Evolutionary conservation across 2,329 filamentous ascomycete genomes (phyloP).

Genomic region (Pseudophaeomoniella oleicola): DNA sequence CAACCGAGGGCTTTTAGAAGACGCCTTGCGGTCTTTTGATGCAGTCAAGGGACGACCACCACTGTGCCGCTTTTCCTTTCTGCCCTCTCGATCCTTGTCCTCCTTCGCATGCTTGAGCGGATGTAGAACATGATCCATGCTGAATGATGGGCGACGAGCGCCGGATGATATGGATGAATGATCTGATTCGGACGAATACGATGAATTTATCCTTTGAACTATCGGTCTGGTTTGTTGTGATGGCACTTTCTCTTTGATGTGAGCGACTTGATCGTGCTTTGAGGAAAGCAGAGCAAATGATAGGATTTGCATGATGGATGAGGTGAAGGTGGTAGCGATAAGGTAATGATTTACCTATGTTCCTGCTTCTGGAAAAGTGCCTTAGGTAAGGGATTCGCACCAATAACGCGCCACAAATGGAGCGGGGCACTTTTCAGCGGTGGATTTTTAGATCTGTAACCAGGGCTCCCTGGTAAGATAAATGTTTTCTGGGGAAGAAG

Average conservation of each 20-base stretch:
- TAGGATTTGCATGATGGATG: not conserved
- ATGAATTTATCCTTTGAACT: not conserved
- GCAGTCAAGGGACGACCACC: conserved; percentile 4
- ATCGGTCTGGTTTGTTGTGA: not conserved
- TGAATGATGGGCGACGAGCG: conserved; percentile 23
- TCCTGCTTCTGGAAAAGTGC: too few species aligned
- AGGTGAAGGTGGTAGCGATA: too few species aligned
- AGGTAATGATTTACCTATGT: too few species aligned
- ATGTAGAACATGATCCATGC: conserved; percentile 28
- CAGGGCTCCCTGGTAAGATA: too few species aligned
- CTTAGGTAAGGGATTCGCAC: too few species aligned
- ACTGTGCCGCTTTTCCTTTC: conserved; percentile 25
- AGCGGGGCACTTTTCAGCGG: too few species aligned
- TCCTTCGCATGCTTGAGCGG: conserved; percentile 14
- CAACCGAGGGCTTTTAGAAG: conserved; percentile 7
- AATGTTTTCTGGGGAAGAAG: too few species aligned
- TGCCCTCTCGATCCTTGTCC: conserved; percentile 18
- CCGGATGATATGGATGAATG: not conserved
- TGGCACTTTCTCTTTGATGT: not conserved
- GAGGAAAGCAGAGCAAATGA: not conserved
- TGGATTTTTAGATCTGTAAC: too few species aligned
- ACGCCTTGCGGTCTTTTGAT: conserved; percentile 9
- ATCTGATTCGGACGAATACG: not conserved
- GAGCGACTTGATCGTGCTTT: not conserved
- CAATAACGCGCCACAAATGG: too few species aligned